phyloP scores from a whole-genome alignment of 257 asterid species.

The Misopates orontium region DNA sequence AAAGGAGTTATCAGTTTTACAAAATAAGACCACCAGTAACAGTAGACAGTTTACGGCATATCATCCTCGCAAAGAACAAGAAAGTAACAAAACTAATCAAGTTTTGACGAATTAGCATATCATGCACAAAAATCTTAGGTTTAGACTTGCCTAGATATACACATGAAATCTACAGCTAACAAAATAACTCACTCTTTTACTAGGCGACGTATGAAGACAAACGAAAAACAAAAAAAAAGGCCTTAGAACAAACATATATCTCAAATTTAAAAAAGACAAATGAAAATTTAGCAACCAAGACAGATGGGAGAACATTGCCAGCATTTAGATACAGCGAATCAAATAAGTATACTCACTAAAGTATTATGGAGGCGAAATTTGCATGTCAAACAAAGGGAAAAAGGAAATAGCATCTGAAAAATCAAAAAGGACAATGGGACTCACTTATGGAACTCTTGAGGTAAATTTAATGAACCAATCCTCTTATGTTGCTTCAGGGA shows the following conservation, averaged over 20 bases:
- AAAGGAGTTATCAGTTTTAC: constrained; percentile 12
- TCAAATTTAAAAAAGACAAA: not conserved
- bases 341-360: not conserved
- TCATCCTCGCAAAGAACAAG: constrained; percentile 15
- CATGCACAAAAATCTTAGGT: not conserved
- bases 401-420: not conserved
- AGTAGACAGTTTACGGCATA: not conserved
- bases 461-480: constrained; percentile 59
- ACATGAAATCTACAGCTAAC: not conserved
- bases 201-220: not conserved
- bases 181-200: not conserved
- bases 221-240: not conserved
- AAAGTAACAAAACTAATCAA: not conserved
- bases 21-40: constrained; percentile 15
- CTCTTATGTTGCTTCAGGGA: constrained; percentile 69
- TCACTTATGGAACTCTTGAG: constrained; percentile 67
- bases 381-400: no score
- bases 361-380: no score
- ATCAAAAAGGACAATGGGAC: constrained; percentile 31
- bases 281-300: constrained; percentile 19
- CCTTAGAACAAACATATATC: not conserved
- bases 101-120: not conserved
- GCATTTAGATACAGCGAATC: not conserved
- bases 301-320: not conserved
- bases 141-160: not conserved